Conservation (phyloP, 352 stramenopile species). For the Phytophthora niederhauseri region DNA sequence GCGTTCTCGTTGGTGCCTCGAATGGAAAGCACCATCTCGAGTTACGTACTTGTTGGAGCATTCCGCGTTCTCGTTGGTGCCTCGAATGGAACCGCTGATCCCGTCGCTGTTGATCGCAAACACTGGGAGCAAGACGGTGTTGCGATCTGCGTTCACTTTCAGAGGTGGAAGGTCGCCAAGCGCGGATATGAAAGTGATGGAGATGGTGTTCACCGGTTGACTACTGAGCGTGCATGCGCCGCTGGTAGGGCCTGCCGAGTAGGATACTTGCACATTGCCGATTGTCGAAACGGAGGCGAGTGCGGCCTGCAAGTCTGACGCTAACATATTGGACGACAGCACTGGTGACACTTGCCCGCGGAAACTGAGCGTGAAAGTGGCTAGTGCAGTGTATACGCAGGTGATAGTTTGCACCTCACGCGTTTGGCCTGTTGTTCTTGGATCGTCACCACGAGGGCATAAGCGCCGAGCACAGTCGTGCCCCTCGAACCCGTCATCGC, state of each 20-base stretch:
- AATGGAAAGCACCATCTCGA: conserved; percentile 32
- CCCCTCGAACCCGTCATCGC: conserved; percentile 81
- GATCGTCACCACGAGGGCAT: conserved; percentile 73
- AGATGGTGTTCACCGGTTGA: conserved; percentile 54
- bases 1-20: conserved; percentile 70
- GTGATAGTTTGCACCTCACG: conserved; percentile 69
- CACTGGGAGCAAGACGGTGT: conserved; percentile 41
- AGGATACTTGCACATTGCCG: conserved; percentile 52
- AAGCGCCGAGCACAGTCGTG: conserved; percentile 82
- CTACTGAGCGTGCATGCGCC: conserved; percentile 53
- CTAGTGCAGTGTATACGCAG: conserved; percentile 48
- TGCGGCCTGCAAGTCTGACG: conserved; percentile 42
- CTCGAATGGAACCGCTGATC: conserved; percentile 49
- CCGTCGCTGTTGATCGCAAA: conserved; percentile 70
- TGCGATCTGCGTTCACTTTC: conserved; percentile 34
- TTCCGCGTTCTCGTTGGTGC: conserved; percentile 71
- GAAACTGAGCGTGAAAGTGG: conserved; percentile 71
- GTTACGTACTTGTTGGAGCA: conserved; percentile 76
- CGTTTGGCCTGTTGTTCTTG: conserved; percentile 61
- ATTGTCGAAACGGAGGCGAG: conserved; percentile 51
- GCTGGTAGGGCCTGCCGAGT: conserved; percentile 44
- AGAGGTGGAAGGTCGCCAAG: conserved; percentile 66
- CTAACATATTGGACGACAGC: conserved; percentile 48
- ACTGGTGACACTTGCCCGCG: conserved; percentile 47
- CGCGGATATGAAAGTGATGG: conserved; percentile 61